phyloP scores from a whole-genome alignment of 345 rosid species.

The Camelina neglecta region DNA sequence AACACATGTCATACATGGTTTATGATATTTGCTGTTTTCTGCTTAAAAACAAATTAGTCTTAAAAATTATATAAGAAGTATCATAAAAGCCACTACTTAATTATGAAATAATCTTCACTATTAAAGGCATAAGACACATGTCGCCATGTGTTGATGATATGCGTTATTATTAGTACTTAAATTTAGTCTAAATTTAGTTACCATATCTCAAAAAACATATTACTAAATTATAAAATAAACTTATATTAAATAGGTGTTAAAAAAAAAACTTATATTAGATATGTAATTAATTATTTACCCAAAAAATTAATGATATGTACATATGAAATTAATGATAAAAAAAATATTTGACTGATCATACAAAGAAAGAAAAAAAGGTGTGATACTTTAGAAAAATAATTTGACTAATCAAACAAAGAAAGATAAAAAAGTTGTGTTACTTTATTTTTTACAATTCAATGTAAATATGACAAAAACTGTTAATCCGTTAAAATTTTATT shows the following conservation, averaged over 20 bases:
- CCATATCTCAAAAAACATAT: background rate
- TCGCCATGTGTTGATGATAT: background rate
- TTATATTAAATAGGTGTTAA: background rate
- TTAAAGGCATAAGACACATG: constrained; percentile 15
- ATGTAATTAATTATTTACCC: background rate
- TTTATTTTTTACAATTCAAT: background rate
- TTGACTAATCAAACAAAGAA: background rate
- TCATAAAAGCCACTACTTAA: constrained; percentile 7
- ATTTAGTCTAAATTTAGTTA: background rate
- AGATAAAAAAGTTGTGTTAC: background rate
- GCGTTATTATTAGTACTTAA: background rate
- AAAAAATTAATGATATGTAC: background rate
- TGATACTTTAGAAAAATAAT: background rate
- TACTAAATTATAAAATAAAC: background rate
- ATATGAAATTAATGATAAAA: background rate
- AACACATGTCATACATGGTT: constrained; percentile 22
- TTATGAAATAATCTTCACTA: background rate
- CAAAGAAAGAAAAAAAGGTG: background rate
- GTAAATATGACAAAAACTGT: background rate
- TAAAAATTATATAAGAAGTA: background rate
- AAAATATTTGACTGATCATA: background rate
- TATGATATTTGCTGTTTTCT: constrained; percentile 13
- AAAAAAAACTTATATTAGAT: background rate
- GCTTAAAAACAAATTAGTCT: constrained; percentile 7
- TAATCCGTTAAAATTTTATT: background rate